Conservation (phyloP, 345 rosid genomes). For the Brassica cretica region DNA sequence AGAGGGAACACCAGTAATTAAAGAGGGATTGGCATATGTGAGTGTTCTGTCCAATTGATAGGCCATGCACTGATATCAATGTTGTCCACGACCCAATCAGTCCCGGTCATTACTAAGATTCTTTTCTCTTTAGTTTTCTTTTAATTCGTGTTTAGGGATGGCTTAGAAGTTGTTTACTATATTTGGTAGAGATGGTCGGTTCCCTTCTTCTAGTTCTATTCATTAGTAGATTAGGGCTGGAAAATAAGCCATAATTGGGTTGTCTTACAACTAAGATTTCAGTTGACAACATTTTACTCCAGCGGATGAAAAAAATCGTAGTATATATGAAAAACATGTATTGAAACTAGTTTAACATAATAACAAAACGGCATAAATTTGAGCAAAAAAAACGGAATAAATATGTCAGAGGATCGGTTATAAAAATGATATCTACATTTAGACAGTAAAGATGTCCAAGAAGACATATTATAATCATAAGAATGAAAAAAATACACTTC, state of each 20-base stretch:
- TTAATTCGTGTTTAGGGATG: background rate
- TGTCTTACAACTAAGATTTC: background rate
- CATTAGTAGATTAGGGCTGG: background rate
- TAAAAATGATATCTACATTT: background rate
- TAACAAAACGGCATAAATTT: background rate
- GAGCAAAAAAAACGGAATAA: background rate
- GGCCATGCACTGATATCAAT: slow-evolving; percentile 22
- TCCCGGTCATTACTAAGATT: background rate
- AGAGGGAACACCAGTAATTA: slow-evolving; percentile 18
- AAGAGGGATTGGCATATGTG: background rate
- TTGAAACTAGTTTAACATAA: background rate
- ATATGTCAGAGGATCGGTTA: background rate
- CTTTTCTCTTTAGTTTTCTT: background rate
- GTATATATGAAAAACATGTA: background rate
- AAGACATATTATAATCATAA: background rate
- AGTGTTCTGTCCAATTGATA: slow-evolving; percentile 16
- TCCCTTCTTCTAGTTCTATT: slow-evolving; percentile 9
- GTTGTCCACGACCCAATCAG: slow-evolving; percentile 29
- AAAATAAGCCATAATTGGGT: background rate
- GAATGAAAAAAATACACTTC: background rate
- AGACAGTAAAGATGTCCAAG: background rate
- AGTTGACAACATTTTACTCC: background rate
- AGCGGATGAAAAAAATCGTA: background rate
- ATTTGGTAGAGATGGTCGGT: slow-evolving; percentile 4
- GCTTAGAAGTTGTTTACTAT: background rate